Base-by-base conservation (phyloP, 768 basidiomycete genomes). In the Psilocybe subaeruginosa region DNA sequence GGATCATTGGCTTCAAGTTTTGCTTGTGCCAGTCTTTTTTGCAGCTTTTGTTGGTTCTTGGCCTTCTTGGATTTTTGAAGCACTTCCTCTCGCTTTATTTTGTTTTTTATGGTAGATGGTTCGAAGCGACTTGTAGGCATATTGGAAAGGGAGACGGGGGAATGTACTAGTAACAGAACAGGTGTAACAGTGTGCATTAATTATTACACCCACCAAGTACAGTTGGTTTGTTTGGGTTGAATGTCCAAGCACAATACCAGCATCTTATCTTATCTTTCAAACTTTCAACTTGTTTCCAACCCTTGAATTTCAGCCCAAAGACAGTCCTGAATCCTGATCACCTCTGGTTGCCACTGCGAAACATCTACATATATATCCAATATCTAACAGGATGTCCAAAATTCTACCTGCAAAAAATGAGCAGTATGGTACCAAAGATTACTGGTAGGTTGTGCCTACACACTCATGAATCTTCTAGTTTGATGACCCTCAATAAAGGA, bases 61-160 rank as follows among this genome's bases (percentile, higher is more conserved):
- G 88, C 85, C 69, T 87, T 87, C 77, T 92, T 96, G 37, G 74
- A 77, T 74, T 92, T 95, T 5, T 83, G 75, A 16, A 85, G 77
- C 30, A 93, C 74, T 61, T 95, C 89, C 66, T 95, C 90, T 60
- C 95, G 82, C 74, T 96, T 97, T 58, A 88, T 75, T 68, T 96
- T 96, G 79, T 98, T 97, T 70, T 86, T 90, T 64, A 97, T 94
- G 8, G 80, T 67, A 4, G 88, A 89, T 0, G 89, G 80, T 64
- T 86, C 83, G 68, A 89, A 84, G 31, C 86, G 80, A 59, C 72
- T 73, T 17, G 85, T 73, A 53, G 86, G 77, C 87, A 90, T 91
- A 58, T 47, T 51, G 17, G 35, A 41, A 46, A 54, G 31, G 19
- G 11, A 56, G 54, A 43, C 46, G 47, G 37, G n/a, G 41, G 48